Evolutionary conservation across 495 filamentous ascomycete species (phyloP).

Genomic region (Extremus antarcticus): DNA sequence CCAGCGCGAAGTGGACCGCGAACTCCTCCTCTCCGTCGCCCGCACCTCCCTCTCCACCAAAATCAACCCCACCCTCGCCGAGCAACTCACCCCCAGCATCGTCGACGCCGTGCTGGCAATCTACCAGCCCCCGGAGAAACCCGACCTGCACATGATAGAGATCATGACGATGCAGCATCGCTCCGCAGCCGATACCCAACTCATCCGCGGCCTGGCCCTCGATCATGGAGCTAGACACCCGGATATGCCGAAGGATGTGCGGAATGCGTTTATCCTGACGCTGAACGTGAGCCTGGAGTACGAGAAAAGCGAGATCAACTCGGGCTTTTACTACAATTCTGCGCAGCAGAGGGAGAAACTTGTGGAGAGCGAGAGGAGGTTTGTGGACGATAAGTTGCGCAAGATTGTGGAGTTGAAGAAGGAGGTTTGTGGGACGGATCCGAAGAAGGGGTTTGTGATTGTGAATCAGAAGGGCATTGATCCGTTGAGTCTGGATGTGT

Average conservation of each 20-base stretch:
- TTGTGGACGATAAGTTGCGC: conserved; percentile 91
- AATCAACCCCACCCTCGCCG: conserved; percentile 73
- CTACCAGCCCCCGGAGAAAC: conserved; percentile 78
- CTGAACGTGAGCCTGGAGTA: conserved; percentile 97
- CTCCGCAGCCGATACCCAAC: conserved; percentile 85
- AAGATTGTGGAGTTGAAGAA: conserved; percentile 99
- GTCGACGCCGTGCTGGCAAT: conserved; percentile 94
- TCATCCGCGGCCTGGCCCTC: conserved; percentile 84
- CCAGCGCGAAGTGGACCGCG: conserved; percentile 72
- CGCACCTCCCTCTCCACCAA: conserved; percentile 93
- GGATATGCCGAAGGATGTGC: conserved; percentile 92
- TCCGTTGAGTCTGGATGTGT: conserved; percentile 83
- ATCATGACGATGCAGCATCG: conserved; percentile 99
- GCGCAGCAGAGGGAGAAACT: conserved; percentile 95
- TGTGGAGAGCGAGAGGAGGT: conserved; percentile 90
- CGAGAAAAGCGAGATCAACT: conserved; percentile 99
- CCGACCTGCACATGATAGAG: conserved; percentile 97
- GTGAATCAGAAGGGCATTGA: conserved; percentile 99
- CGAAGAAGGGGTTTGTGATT: conserved; percentile 91
- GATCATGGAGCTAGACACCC: conserved; percentile 96
- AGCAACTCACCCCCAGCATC: conserved; percentile 84
- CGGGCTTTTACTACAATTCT: conserved; percentile 95
- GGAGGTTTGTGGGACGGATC: conserved; percentile 86
- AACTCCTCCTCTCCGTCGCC: conserved; percentile 86
- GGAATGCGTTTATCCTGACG: conserved; percentile 90